These are phyloP conservation scores for Sarocladium brachiariae DNA, from an alignment of 2,329 filamentous ascomycete genomes.

Conservation along the genomic window DNA sequence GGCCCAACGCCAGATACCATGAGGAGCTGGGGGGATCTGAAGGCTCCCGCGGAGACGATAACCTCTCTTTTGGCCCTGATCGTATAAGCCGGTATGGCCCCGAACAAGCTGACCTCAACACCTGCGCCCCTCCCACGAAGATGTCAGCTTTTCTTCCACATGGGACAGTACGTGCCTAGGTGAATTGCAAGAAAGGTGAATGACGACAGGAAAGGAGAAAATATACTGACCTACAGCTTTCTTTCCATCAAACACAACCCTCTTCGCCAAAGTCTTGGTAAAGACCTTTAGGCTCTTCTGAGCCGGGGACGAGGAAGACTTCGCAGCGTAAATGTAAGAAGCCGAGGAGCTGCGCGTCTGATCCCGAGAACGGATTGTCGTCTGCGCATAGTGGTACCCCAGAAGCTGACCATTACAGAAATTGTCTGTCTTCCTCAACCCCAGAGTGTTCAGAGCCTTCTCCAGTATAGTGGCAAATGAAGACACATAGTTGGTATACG, in stretches of 20 bases:
- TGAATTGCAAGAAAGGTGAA: too few species aligned
- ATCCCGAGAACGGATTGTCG: conserved; percentile 15
- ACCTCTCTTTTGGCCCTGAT: conserved; percentile 14
- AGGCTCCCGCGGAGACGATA: conserved; percentile 22
- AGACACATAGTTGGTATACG: conserved; percentile 20
- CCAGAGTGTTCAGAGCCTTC: conserved; percentile 20
- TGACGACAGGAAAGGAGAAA: too few species aligned
- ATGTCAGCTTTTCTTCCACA: background rate
- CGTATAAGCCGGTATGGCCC: conserved; percentile 12
- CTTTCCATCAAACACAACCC: conserved; percentile 33
- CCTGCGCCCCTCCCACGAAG: conserved; percentile 19
- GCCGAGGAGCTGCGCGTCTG: conserved; percentile 21
- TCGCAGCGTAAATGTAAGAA: conserved; percentile 20
- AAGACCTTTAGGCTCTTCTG: conserved; percentile 31
- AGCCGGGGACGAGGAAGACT: conserved; percentile 9
- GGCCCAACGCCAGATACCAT: conserved; percentile 39
- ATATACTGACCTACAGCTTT: background rate
- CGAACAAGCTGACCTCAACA: conserved; percentile 25
- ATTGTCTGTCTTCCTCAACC: conserved; percentile 17
- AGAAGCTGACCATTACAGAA: conserved; percentile 18
- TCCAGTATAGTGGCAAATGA: conserved; percentile 16
- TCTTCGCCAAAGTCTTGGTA: conserved; percentile 33
- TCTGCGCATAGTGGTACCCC: conserved; percentile 19
- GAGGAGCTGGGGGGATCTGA: conserved; percentile 40
- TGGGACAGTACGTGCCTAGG: too few species aligned